phyloP scores from a whole-genome alignment of 2,329 filamentous ascomycete genomes.

The Trichoderma arundinaceum region DNA sequence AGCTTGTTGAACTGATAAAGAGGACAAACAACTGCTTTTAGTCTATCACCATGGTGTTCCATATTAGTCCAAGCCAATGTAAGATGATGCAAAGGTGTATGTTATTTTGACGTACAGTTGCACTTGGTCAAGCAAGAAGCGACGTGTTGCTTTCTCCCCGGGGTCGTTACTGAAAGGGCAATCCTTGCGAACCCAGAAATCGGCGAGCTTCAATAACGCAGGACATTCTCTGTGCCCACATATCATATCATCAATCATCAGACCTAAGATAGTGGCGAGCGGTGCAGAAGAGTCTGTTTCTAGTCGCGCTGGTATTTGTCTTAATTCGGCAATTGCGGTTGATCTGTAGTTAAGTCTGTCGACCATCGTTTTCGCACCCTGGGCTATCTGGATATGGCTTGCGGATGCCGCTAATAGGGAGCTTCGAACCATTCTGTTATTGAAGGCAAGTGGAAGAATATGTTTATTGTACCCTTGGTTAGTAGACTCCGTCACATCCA shows the following conservation, averaged over 20 bases:
- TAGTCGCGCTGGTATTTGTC: constrained; percentile 8
- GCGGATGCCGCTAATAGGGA: constrained; percentile 18
- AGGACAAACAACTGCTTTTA: constrained; percentile 21
- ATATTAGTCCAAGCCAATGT: background rate
- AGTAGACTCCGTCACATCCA: constrained; percentile 13
- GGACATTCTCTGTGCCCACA: constrained; percentile 21
- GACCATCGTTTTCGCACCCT: constrained; percentile 11
- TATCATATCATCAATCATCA: constrained; percentile 25
- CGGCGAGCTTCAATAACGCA: constrained; percentile 9
- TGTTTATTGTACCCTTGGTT: constrained; percentile 19
- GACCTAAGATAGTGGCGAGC: constrained; percentile 1
- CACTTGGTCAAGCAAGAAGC: constrained; percentile 9
- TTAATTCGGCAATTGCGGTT: constrained; percentile 6
- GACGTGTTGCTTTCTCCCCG: constrained; percentile 8
- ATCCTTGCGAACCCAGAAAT: constrained; percentile 18
- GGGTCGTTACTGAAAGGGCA: constrained; percentile 1
- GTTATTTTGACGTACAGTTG: background rate
- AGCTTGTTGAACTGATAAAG: constrained; percentile 19
- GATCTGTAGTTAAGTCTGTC: constrained; percentile 21
- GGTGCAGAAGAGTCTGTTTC: constrained; percentile 16
- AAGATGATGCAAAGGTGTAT: no score
- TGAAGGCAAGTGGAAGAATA: background rate
- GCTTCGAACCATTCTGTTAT: constrained; percentile 9
- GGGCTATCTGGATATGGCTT: constrained; percentile 15
- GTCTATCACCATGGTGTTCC: background rate